Conservation (phyloP, 257 asterid genomes). For the Ophiorrhiza pumila region DNA sequence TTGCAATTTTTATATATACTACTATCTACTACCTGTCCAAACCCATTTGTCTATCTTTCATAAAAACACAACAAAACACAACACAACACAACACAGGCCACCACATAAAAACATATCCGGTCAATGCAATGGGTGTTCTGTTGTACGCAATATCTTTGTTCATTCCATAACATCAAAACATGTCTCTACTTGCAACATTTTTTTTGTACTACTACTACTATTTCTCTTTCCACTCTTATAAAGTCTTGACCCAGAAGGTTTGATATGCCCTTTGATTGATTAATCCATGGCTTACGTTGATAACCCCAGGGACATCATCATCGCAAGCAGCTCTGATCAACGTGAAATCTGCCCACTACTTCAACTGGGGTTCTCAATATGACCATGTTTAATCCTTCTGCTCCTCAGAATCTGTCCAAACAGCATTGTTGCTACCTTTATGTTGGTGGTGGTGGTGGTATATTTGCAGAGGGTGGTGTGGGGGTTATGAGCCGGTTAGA, state of each 20-base stretch:
- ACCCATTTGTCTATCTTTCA: constrained; percentile 24
- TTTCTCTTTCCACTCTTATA: constrained; percentile 20
- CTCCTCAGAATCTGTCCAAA: constrained; percentile 29
- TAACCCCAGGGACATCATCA: constrained; percentile 1
- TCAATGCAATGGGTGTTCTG: constrained; percentile 49
- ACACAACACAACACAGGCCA: background rate
- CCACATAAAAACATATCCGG: constrained; percentile 1
- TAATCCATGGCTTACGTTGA: constrained; percentile 35
- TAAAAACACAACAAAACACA: background rate
- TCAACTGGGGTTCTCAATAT: constrained; percentile 34
- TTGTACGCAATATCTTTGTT: constrained; percentile 20
- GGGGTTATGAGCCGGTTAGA: constrained; percentile 41
- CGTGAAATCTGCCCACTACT: background rate
- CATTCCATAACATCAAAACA: constrained; percentile 19
- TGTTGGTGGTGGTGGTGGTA: constrained; percentile 11
- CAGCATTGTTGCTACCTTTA: constrained; percentile 23
- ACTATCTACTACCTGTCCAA: constrained; percentile 15
- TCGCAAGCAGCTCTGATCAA: background rate
- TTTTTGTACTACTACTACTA: background rate
- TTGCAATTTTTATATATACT: constrained; percentile 37
- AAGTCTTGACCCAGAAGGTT: background rate
- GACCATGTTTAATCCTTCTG: constrained; percentile 60
- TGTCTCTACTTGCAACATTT: constrained; percentile 5
- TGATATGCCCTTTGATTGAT: background rate
- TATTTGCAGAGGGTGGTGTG: constrained; percentile 22